These are phyloP conservation scores for Aspergillus amoenus DNA, from an alignment of 2,329 filamentous ascomycete genomes.

Conservation along the genomic window DNA sequence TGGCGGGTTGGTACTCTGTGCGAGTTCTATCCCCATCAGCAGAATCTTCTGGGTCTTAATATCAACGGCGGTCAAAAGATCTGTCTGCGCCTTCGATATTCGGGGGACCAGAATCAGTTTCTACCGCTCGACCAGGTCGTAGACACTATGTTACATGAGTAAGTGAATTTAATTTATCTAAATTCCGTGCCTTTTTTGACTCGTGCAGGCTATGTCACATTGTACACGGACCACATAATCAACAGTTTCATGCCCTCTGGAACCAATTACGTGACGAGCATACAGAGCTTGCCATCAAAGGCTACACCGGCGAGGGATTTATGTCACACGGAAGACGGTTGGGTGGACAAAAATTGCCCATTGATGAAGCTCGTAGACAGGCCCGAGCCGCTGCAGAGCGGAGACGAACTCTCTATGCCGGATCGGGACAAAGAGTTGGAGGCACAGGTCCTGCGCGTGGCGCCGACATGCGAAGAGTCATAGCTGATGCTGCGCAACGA, in stretches of 20 bases:
- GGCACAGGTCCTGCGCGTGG: slow-evolving; percentile 59
- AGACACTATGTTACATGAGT: slow-evolving; percentile 92
- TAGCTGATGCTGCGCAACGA: slow-evolving; percentile 69
- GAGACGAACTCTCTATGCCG: slow-evolving; percentile 57
- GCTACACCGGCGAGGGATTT: slow-evolving; percentile 90
- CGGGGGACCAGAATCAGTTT: slow-evolving; percentile 73
- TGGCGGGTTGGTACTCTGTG: slow-evolving; percentile 78
- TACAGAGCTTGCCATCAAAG: slow-evolving; percentile 71
- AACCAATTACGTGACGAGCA: slow-evolving; percentile 86
- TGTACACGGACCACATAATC: slow-evolving; percentile 78
- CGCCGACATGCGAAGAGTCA: slow-evolving; percentile 69
- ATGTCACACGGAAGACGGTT: slow-evolving; percentile 71
- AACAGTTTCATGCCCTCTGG: slow-evolving; percentile 81
- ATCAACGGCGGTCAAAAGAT: slow-evolving; percentile 75
- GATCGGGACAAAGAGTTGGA: slow-evolving; percentile 71
- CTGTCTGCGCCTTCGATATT: slow-evolving; percentile 75
- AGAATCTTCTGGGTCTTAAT: slow-evolving; percentile 78
- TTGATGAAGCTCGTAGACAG: slow-evolving; percentile 70
- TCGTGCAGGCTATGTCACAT: slow-evolving; percentile 70
- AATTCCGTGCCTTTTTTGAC: slow-evolving; percentile 1
- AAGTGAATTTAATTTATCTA: slow-evolving; percentile 20
- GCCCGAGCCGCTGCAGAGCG: slow-evolving; percentile 74
- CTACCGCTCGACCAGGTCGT: slow-evolving; percentile 75
- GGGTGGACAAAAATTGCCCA: slow-evolving; percentile 65
- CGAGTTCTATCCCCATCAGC: slow-evolving; percentile 79